Evolutionary conservation across 768 basidiomycete species (phyloP).

Genomic region (Russula sp.): DNA sequence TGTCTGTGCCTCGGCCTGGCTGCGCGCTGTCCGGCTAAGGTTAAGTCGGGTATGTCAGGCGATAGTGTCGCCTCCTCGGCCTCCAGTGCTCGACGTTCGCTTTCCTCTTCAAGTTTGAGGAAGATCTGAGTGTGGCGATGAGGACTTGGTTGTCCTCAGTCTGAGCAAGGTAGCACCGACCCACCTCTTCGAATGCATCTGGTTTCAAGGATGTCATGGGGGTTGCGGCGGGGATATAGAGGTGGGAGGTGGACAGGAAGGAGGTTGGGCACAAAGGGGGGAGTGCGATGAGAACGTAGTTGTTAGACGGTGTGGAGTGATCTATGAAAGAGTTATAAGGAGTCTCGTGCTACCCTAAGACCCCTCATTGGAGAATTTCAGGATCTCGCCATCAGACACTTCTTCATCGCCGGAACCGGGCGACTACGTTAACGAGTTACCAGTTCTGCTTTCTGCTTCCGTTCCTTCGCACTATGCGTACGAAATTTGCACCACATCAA

Average conservation of each 20-base stretch:
- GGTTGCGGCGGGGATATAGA: not conserved
- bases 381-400: constrained; percentile 17
- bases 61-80: constrained; percentile 22
- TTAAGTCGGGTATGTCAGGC: constrained; percentile 6
- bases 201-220: constrained; percentile 13
- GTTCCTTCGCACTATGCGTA: constrained; percentile 1
- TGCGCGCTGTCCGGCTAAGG: constrained; percentile 8
- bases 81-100: constrained; percentile 40
- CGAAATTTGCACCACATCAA: constrained; percentile 5
- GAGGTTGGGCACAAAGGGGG: not conserved
- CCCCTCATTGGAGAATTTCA: constrained; percentile 11
- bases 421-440: constrained; percentile 7
- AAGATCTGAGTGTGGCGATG: constrained; percentile 38
- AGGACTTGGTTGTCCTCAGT: not conserved
- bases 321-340: constrained; percentile 10
- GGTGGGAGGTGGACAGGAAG: constrained; percentile 1
- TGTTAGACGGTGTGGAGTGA: constrained; percentile 1
- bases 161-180: not conserved
- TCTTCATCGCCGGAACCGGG: constrained; percentile 16
- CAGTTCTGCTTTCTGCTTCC: constrained; percentile 12
- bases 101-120: constrained; percentile 49
- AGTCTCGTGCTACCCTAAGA: constrained; percentile 5
- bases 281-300: constrained; percentile 9
- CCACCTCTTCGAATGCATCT: constrained; percentile 21
- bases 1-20: constrained; percentile 27